These are phyloP conservation scores for Colletotrichum sp. DNA, from an alignment of 2,329 filamentous ascomycete genomes.

Conservation along the genomic window DNA sequence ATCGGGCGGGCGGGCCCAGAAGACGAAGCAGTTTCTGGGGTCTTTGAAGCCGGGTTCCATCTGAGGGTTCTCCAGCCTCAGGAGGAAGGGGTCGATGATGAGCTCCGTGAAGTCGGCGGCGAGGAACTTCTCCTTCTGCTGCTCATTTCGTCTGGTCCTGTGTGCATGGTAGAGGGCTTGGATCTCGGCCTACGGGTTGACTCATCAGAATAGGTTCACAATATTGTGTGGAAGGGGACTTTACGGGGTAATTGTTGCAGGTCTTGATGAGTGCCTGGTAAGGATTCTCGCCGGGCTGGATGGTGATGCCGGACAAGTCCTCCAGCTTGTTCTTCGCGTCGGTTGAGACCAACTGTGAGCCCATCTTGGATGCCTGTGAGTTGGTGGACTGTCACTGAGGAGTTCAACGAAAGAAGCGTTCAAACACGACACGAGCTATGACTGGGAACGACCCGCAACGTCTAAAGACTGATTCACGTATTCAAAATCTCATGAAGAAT, in stretches of 20 bases:
- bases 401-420: background rate
- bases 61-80: constrained; percentile 68
- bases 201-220: background rate
- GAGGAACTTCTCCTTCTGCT: constrained; percentile 78
- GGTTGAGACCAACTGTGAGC: constrained; percentile 38
- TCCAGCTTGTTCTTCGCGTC: constrained; percentile 57
- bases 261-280: constrained; percentile 75
- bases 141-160: constrained; percentile 74
- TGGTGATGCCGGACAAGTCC: constrained; percentile 56
- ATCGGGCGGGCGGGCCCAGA: constrained; percentile 85
- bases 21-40: constrained; percentile 79
- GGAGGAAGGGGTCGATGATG: constrained; percentile 76
- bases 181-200: constrained; percentile 60
- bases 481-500: background rate
- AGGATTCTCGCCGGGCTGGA: constrained; percentile 68
- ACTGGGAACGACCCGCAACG: background rate
- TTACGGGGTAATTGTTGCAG: constrained; percentile 71
- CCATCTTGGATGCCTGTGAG: constrained; percentile 29
- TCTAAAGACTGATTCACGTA: fast-evolving
- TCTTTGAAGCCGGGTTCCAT: constrained; percentile 75
- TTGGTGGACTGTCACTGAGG: background rate
- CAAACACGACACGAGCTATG: background rate
- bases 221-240: constrained; percentile 25
- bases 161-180: constrained; percentile 77
- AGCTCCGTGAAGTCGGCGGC: constrained; percentile 71